These are phyloP conservation scores for Gossypium laxum DNA, from an alignment of 441 rosid species.

Conservation along the genomic window DNA sequence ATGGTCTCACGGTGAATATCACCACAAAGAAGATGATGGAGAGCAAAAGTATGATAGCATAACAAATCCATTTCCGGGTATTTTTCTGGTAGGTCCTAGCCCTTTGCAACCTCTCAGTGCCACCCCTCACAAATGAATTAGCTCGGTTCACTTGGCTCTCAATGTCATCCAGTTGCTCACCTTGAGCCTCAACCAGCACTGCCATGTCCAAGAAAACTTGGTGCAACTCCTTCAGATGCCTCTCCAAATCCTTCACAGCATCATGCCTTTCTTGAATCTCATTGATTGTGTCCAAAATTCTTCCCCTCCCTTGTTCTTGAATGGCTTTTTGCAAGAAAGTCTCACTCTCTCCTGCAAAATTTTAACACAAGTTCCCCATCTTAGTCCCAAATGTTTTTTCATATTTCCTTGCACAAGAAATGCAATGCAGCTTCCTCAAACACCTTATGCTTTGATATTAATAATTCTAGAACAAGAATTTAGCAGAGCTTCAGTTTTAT, in stretches of 20 bases:
- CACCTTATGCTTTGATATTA: neutral
- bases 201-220: slow-evolving; percentile 88
- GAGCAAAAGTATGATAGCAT: slow-evolving; percentile 50
- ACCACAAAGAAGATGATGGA: slow-evolving; percentile 55
- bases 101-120: slow-evolving; percentile 38
- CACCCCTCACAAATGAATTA: slow-evolving; percentile 47
- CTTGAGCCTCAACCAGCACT: slow-evolving; percentile 65
- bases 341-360: slow-evolving; percentile 73
- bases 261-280: slow-evolving; percentile 86
- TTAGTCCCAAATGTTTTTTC: neutral
- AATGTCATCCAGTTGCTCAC: slow-evolving; percentile 68
- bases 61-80: slow-evolving; percentile 75
- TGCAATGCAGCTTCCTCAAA: neutral
- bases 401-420: neutral
- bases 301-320: slow-evolving; percentile 85
- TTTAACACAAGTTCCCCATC: neutral
- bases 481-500: neutral
- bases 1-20: slow-evolving; percentile 48
- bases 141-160: slow-evolving; percentile 66
- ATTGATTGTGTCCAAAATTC: slow-evolving; percentile 55
- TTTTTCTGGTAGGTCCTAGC: slow-evolving; percentile 65
- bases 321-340: slow-evolving; percentile 80
- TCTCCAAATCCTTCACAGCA: slow-evolving; percentile 70
- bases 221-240: slow-evolving; percentile 68
- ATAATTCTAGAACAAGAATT: neutral